Evolutionary conservation across 345 rosid species (phyloP), one percentile per base, ranked within the genome.

Genomic region (Capsella bursapastoris): DNA sequence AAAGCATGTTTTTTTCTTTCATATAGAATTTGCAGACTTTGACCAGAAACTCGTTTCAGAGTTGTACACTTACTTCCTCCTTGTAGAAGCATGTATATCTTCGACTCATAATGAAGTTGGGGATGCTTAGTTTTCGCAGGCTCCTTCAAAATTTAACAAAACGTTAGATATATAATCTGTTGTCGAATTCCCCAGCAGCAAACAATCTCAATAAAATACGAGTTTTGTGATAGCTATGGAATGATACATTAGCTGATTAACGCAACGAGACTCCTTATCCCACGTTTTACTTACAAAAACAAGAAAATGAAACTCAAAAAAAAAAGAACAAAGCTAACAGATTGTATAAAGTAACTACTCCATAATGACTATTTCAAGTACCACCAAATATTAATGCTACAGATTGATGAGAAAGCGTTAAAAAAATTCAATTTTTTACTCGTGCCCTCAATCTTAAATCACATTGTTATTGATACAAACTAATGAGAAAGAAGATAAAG

Each of bases 121-220:
- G 97, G 97, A 79, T 90, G 94, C 85, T 84, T 90, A 57, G 97
- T 87, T 85, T 87, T 90, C 49, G 85, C 92, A 82, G 88, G 70
- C 82, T 90, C 97, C 97, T 90, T 74, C 83, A 77, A 80, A 18
- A 5, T 9, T 31, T 9, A 1, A 66, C 44, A 66, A 8, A 43
- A 28, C 10, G 11, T 70, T 60, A 79, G 70, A 74, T 38, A 34
- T 38, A 34, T 47, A 74, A 1, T 11, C 44, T 6, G 37, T n/a
- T 38, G 40, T 45, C 8, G 31, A 61, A 49, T 48, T 6, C 18
- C 3, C 29, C 31, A 64, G 11, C 8, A 28, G 11, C 11, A 8
- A 65, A 15, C 48, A 48, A 32, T 8, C 43, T 7, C 44, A 49
- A 3, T 7, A 8, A 15, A 3, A 8, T 2, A 51, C 28, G 52